A percentile compares a stretch with the other conserved stretches of the same genome.
Evolutionary conservation across 2,329 filamentous ascomycete genomes (phyloP).

Genomic region (Clonostachys solani): DNA sequence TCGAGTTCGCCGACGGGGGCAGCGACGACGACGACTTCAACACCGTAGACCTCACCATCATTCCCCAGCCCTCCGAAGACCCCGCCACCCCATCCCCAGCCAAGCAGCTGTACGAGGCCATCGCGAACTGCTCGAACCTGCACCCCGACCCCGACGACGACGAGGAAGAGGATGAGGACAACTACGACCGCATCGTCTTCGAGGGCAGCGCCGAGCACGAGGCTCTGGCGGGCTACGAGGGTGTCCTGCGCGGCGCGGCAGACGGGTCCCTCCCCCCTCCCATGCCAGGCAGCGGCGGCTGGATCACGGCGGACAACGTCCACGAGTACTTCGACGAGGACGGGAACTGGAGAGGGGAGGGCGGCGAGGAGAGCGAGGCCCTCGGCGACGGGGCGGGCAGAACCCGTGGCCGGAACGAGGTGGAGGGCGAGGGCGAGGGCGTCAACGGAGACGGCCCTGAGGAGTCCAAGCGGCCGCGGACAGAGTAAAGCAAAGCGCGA

Average conservation of each 20-base stretch:
- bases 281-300: constrained; percentile 70
- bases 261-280: constrained; percentile 57
- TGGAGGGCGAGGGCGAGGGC: constrained; percentile 34
- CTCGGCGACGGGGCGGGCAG: constrained; percentile 63
- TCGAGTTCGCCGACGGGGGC: constrained; percentile 57
- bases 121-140: constrained; percentile 71
- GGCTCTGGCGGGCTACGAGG: constrained; percentile 51
- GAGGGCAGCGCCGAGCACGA: constrained; percentile 45
- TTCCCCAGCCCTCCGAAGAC: constrained; percentile 27
- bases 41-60: constrained; percentile 63
- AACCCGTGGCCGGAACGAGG: constrained; percentile 48
- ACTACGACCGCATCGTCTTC: constrained; percentile 52
- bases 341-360: constrained; percentile 67
- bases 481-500: constrained; percentile 23
- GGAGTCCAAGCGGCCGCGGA: constrained; percentile 40
- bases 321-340: constrained; percentile 77
- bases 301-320: constrained; percentile 92
- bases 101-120: constrained; percentile 58
- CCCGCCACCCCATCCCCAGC: constrained; percentile 9
- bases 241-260: constrained; percentile 42
- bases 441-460: constrained; percentile 32
- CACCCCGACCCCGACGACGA: constrained; percentile 66
- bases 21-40: constrained; percentile 60
- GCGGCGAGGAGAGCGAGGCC: constrained; percentile 28
- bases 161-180: constrained; percentile 54